Evolutionary conservation across 257 asterid species (phyloP).

Genomic region (Nicotiana paniculata): DNA sequence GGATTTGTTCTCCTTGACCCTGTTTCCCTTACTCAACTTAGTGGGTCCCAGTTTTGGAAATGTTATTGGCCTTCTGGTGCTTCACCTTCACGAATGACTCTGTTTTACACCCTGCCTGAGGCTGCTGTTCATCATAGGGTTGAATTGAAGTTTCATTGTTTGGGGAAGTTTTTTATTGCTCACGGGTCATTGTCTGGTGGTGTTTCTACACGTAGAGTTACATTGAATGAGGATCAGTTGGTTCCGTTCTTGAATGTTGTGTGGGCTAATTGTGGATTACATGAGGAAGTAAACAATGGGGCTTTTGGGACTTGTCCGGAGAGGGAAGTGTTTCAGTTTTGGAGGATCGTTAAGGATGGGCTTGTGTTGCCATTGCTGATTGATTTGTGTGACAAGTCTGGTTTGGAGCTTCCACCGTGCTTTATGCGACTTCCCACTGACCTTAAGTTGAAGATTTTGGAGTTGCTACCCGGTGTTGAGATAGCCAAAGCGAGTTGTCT

Average conservation of each 20-base stretch:
- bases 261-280: conserved; percentile 69
- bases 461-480: conserved; percentile 57
- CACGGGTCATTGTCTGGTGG: conserved; percentile 49
- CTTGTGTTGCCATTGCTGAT: conserved; percentile 81
- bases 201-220: conserved; percentile 23
- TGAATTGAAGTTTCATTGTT: conserved; percentile 51
- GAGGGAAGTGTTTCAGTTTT: conserved; percentile 63
- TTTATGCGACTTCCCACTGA: conserved; percentile 70
- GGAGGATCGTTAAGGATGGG: conserved; percentile 70
- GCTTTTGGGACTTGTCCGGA: conserved; percentile 29
- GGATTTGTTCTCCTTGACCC: conserved; percentile 63
- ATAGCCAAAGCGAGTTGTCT: conserved; percentile 53
- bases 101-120: conserved; percentile 64
- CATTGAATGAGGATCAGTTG: conserved; percentile 48
- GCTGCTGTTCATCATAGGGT: conserved; percentile 19
- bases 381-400: conserved; percentile 60
- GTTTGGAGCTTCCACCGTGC: conserved; percentile 75
- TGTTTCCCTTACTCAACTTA: conserved; percentile 19
- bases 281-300: conserved; percentile 22
- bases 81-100: conserved; percentile 24
- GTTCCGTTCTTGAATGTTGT: conserved; percentile 65
- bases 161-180: conserved; percentile 52
- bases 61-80: conserved; percentile 35
- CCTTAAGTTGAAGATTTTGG: conserved; percentile 65
- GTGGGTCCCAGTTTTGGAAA: conserved; percentile 27